These are phyloP conservation scores for Sporothrix euskadiensis DNA, from an alignment of 2,329 filamentous ascomycete genomes.

Conservation along the genomic window DNA sequence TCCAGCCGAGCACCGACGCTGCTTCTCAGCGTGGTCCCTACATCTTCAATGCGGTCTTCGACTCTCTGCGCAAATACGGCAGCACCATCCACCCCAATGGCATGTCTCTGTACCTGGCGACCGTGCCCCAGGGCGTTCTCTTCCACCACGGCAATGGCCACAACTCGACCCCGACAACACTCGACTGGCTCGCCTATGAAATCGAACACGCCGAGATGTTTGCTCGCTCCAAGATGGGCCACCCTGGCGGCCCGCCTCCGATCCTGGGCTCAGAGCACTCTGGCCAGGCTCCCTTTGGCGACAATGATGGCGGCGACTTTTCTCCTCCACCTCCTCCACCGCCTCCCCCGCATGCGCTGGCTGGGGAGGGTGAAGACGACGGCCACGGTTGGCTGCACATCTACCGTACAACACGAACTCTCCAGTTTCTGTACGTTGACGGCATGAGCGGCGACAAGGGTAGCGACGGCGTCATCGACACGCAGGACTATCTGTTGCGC, in stretches of 20 bases:
- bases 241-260: neutral
- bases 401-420: conserved; percentile 58
- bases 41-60: conserved; percentile 57
- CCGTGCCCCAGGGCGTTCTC: conserved; percentile 62
- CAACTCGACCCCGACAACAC: conserved; percentile 49
- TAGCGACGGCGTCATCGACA: conserved; percentile 64
- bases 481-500: conserved; percentile 61
- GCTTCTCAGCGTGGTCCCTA: conserved; percentile 40
- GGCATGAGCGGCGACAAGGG: conserved; percentile 46
- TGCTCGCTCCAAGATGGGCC: conserved; percentile 42
- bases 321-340: too few relatives aligned
- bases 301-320: neutral
- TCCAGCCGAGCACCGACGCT: conserved; percentile 22
- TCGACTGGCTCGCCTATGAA: conserved; percentile 75
- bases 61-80: conserved; percentile 63
- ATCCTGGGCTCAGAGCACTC: neutral
- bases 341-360: neutral
- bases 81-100: conserved; percentile 73
- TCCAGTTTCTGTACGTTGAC: conserved; percentile 67
- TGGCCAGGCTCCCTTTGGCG: neutral
- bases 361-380: neutral
- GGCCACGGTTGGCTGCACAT: conserved; percentile 63
- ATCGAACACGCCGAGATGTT: conserved; percentile 71
- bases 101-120: conserved; percentile 68
- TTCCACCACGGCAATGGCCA: conserved; percentile 64